These are phyloP conservation scores for Aquanectria penicillioides DNA, from an alignment of 2,329 filamentous ascomycete genomes.

Conservation along the genomic window DNA sequence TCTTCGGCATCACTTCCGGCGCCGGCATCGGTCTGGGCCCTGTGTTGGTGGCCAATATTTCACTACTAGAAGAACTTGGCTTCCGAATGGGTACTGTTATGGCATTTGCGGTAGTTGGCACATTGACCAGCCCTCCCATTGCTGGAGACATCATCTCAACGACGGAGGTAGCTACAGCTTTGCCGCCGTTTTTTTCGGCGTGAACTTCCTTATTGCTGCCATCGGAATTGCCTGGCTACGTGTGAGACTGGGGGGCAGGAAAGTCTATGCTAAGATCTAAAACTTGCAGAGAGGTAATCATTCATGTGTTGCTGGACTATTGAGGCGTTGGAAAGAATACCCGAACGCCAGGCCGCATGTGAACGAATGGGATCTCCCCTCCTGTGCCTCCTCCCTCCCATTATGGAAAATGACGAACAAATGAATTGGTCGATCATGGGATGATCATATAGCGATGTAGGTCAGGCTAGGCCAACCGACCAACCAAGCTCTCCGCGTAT, in stretches of 20 bases:
- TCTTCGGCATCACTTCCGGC: conserved; percentile 31
- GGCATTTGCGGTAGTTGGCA: conserved; percentile 25
- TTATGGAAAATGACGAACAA: no score
- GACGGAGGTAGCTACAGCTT: conserved; percentile 29
- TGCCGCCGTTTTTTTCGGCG: conserved; percentile 29
- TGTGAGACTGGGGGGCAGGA: conserved; percentile 27
- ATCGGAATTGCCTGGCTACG: conserved; percentile 25
- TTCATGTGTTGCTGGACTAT: background rate
- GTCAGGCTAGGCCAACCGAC: no score
- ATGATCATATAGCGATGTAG: no score
- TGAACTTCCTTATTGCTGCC: conserved; percentile 27
- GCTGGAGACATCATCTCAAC: conserved; percentile 20
- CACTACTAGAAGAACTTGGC: conserved; percentile 26
- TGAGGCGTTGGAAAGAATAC: background rate
- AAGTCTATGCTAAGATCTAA: conserved; percentile 20
- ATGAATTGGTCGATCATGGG: no score
- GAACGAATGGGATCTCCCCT: no score
- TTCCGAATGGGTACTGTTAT: conserved; percentile 29
- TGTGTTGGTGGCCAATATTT: conserved; percentile 25
- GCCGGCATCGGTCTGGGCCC: conserved; percentile 24
- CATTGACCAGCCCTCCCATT: conserved; percentile 28
- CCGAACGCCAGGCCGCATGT: background rate
- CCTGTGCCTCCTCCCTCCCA: no score
- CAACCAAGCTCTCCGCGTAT: no score
- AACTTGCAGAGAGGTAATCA: background rate